Percentiles rank a stretch among this genome's conserved stretches.
Conservation (phyloP, 768 basidiomycete species). For the Mycena vitilis region DNA sequence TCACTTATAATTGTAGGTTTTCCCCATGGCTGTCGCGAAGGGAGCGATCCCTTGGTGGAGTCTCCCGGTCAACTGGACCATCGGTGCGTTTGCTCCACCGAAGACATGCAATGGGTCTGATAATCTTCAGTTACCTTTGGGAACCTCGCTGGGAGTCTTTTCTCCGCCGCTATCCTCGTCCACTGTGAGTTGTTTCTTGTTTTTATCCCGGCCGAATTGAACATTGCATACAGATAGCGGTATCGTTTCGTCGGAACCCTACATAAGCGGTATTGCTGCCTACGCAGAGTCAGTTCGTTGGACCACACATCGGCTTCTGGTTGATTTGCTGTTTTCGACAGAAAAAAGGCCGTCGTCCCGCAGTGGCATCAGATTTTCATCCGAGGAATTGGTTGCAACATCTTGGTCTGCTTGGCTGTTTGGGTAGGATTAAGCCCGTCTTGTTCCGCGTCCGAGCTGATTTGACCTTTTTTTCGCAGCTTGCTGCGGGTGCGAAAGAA, state of each 20-base stretch:
- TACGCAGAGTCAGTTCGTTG: conserved; percentile 61
- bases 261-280: conserved; percentile 59
- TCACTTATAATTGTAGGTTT: conserved; percentile 53
- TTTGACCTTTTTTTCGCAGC: conserved; percentile 52
- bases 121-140: conserved; percentile 68
- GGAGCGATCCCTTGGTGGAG: conserved; percentile 77
- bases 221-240: conserved; percentile 59
- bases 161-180: conserved; percentile 75
- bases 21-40: conserved; percentile 75
- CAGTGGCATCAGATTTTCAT: conserved; percentile 80
- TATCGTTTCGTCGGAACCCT: conserved; percentile 68
- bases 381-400: conserved; percentile 80
- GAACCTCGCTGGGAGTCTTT: conserved; percentile 74
- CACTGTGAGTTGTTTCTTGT: conserved; percentile 58
- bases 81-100: conserved; percentile 56
- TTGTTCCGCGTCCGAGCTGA: background rate
- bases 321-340: conserved; percentile 38
- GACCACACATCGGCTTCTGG: no score
- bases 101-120: conserved; percentile 12
- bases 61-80: conserved; percentile 73
- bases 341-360: conserved; percentile 71
- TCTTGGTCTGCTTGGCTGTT: conserved; percentile 77
- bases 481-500: conserved; percentile 74
- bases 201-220: background rate
- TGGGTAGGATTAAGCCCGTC: conserved; percentile 65